phyloP scores from a whole-genome alignment of 2,329 filamentous ascomycete genomes.

The Nemania sp. region DNA sequence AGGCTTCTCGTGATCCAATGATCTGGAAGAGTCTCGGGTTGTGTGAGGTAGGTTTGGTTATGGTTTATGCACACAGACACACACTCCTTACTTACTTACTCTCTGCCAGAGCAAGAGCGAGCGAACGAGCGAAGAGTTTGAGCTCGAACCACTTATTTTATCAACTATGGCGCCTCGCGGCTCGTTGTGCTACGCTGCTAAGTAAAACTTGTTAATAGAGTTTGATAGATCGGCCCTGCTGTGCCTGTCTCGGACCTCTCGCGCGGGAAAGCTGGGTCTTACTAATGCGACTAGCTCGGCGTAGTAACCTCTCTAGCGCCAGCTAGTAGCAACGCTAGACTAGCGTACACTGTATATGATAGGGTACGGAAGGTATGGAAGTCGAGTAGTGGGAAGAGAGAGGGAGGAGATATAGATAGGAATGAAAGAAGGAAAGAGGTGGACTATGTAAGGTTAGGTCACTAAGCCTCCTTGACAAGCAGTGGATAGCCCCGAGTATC shows the following conservation, averaged over 20 bases:
- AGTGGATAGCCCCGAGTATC: background rate
- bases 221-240: slow-evolving; percentile 8
- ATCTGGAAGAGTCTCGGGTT: background rate
- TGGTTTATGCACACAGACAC: background rate
- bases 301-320: background rate
- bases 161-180: background rate
- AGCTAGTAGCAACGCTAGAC: background rate
- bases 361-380: background rate
- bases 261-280: background rate
- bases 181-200: slow-evolving; percentile 1
- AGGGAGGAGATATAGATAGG: background rate
- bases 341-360: background rate
- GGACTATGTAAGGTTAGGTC: background rate
- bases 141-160: background rate
- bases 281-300: slow-evolving; percentile 5
- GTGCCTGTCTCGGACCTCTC: background rate
- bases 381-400: background rate
- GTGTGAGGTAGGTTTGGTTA: background rate
- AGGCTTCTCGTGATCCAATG: background rate
- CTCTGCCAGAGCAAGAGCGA: background rate
- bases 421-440: background rate
- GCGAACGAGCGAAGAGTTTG: background rate
- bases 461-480: background rate
- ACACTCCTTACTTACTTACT: slow-evolving; percentile 7
- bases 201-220: slow-evolving; percentile 1